Evolutionary conservation across 352 stramenopile genomes (phyloP), one percentile per base, ranked within the genome.

Genomic region (Phytophthora cryptogea): DNA sequence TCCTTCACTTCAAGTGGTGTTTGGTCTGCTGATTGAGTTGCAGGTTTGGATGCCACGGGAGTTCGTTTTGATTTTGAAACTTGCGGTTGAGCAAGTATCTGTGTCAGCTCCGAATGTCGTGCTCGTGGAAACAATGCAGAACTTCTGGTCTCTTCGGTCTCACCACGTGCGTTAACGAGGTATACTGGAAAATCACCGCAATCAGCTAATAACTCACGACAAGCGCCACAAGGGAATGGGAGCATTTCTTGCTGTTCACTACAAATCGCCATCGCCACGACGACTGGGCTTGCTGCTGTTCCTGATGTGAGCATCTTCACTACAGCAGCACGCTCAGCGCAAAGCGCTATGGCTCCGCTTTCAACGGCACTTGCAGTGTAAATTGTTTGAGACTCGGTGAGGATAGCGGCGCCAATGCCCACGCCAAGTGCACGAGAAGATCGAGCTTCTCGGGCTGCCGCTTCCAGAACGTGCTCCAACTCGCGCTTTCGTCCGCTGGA

Each of bases 121-220:
- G 73, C 75, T 27, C 66, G 61, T 46, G 85, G 83, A 53, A 91
- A 91, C 13, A 94, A 59, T 8, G 52, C 59, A 23, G 74, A 87
- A 26, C 82, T 88, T 26, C 60, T 65, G 11, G 80, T 92, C 32
- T 88, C 71, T 17, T 86, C 69, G 4, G 57, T 78, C 11, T 83
- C 64, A 4, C 74, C 66, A 14, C 72, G 45, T 6, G 56, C 68
- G 39, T 88, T 89, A 14, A 90, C 64, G 10, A 94, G 55, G 51
- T 86, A 89, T 10, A 94, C 56, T 9, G 80, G 78, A 31, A 92
- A 94, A 32, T 92, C 80, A n/a, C 83, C 85, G 48, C 74, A 83
- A 3, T 80, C 68, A 9, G 79, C 81, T 46, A 92, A 58, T 16
- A 90, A 77, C 54, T 94, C 77, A 10, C 85, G 83, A 66, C 83